Percentiles rank a stretch among this genome's conserved stretches.
Evolutionary conservation across 2,329 filamentous ascomycete genomes (phyloP).

Genomic region (Colletotrichum tofieldiae): DNA sequence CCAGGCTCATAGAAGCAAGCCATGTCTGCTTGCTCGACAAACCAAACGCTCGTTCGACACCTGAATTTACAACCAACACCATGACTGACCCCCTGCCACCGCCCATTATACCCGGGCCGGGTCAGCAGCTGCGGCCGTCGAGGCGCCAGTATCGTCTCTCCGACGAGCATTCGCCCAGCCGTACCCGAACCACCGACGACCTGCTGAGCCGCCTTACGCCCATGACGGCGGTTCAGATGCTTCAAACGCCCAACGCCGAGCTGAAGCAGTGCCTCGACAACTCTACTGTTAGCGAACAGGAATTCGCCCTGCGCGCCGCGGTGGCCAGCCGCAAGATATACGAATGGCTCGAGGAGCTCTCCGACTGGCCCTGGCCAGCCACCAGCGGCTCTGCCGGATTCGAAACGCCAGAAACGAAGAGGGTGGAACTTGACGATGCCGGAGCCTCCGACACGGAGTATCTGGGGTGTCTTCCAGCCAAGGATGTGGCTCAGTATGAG

Average conservation of each 20-base stretch:
- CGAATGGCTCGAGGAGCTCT: conserved; percentile 81
- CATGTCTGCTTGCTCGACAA: conserved; percentile 34
- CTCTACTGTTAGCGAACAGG: conserved; percentile 76
- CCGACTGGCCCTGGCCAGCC: conserved; percentile 71
- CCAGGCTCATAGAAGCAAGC: conserved; percentile 41
- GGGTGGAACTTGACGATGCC: conserved; percentile 55
- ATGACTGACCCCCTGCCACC: conserved; percentile 56
- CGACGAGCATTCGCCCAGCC: conserved; percentile 62
- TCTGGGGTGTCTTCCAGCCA: conserved; percentile 79
- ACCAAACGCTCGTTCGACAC: conserved; percentile 38
- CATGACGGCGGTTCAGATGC: conserved; percentile 71
- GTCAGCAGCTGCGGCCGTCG: conserved; percentile 53
- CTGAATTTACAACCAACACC: conserved; percentile 37
- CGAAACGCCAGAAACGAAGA: conserved; percentile 61
- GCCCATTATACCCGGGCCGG: conserved; percentile 51
- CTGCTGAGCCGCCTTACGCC: conserved; percentile 75
- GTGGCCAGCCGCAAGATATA: conserved; percentile 79
- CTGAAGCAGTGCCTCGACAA: conserved; percentile 73
- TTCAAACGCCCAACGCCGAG: conserved; percentile 67
- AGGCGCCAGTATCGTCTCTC: conserved; percentile 58
- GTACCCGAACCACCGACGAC: conserved; percentile 67
- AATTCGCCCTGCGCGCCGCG: conserved; percentile 80
- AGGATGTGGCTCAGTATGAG: conserved; percentile 79
- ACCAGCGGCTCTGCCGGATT: conserved; percentile 68
- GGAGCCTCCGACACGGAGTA: conserved; percentile 59